Conservation (phyloP, 306 rosid species). For the Inga oerstediana region DNA sequence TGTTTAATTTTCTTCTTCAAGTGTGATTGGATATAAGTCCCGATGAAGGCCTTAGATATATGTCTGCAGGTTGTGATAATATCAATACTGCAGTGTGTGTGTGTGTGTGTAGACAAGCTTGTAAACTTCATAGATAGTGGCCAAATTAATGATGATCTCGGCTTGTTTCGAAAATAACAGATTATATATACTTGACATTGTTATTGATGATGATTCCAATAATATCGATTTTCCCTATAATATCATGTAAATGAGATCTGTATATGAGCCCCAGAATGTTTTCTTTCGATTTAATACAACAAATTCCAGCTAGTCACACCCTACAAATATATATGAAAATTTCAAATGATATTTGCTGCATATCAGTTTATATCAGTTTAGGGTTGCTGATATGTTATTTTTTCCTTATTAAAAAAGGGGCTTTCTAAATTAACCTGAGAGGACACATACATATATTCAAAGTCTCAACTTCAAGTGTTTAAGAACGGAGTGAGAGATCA, state of each 20-base stretch:
- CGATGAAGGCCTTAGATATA: constrained; percentile 20
- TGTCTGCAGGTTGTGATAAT: constrained; percentile 23
- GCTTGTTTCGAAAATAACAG: constrained; percentile 31
- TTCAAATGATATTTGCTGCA: neutral
- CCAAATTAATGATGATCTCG: constrained; percentile 14
- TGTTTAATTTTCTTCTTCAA: constrained; percentile 26
- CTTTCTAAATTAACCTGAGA: neutral
- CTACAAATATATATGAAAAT: neutral
- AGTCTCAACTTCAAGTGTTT: neutral
- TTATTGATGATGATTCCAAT: constrained; percentile 35
- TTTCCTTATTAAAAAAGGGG: neutral
- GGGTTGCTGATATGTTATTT: constrained; percentile 15
- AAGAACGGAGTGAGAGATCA: neutral
- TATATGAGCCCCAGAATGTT: constrained; percentile 1
- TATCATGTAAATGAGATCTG: constrained; percentile 10
- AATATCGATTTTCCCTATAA: constrained; percentile 26
- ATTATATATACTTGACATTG: constrained; percentile 27
- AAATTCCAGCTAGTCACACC: neutral
- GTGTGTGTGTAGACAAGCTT: constrained; percentile 23
- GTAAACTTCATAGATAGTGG: constrained; percentile 41
- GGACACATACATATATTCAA: neutral
- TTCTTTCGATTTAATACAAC: neutral
- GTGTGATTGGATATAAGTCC: constrained; percentile 40
- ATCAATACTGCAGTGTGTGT: neutral
- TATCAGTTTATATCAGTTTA: constrained; percentile 19